Evolutionary conservation across 1,139 yeast genomes (phyloP).

Genomic region (Saccharomyces hybrid): DNA sequence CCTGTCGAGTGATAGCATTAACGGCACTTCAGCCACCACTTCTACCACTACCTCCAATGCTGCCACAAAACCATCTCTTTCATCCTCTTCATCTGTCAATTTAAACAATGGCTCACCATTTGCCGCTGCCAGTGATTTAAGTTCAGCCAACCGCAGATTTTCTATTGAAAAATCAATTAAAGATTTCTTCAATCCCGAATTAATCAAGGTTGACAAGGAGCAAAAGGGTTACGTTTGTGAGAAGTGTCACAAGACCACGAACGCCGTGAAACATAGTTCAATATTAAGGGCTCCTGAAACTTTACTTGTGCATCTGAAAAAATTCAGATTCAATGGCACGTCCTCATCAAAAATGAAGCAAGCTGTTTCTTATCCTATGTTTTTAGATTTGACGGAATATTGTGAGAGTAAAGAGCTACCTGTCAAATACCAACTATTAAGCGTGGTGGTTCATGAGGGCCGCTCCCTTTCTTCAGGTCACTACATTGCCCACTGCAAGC

Average conservation of each 20-base stretch:
- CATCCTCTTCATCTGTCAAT: constrained; percentile 4
- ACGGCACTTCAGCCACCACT: constrained; percentile 2
- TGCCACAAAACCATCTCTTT: not conserved
- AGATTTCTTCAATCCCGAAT: constrained; percentile 77
- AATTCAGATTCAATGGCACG: constrained; percentile 79
- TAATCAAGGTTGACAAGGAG: constrained; percentile 61
- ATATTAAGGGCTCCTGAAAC: constrained; percentile 85
- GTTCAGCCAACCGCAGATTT: constrained; percentile 35
- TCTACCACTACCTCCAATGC: constrained; percentile 1
- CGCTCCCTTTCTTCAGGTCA: constrained; percentile 90
- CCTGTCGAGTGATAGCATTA: not conserved
- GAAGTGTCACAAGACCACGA: constrained; percentile 67
- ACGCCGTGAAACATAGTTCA: constrained; percentile 67
- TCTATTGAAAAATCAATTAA: constrained; percentile 66
- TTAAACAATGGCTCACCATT: not conserved
- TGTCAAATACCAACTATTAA: constrained; percentile 62
- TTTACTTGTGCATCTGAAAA: constrained; percentile 73
- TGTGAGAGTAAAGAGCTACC: constrained; percentile 35
- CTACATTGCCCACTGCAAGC: constrained; percentile 82
- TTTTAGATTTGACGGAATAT: constrained; percentile 62
- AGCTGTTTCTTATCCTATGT: constrained; percentile 71
- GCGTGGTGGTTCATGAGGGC: constrained; percentile 92
- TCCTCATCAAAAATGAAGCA: constrained; percentile 81
- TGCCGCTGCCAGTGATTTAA: constrained; percentile 3
- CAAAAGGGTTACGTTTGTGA: constrained; percentile 78